These are phyloP conservation scores for Thoreauomyces humboldtii DNA, from an alignment of 192 early-diverging fungal species.

Conservation along the genomic window DNA sequence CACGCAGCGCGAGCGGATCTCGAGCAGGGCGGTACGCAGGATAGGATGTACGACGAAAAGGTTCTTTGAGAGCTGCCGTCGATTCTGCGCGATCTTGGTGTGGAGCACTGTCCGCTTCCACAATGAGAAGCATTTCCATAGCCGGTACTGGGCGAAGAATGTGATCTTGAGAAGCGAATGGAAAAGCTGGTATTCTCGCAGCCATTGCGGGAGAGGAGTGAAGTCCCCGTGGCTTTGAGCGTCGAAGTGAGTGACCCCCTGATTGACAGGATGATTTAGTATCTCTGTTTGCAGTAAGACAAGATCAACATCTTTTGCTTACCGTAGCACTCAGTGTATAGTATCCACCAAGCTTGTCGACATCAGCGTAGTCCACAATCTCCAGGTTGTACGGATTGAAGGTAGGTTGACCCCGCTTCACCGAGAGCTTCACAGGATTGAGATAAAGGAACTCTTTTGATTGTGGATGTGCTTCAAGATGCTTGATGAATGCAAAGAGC, in stretches of 20 bases:
- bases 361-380: slow-evolving; percentile 44
- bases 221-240: slow-evolving; percentile 49
- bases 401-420: slow-evolving; percentile 30
- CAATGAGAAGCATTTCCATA: slow-evolving; percentile 58
- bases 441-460: slow-evolving; percentile 52
- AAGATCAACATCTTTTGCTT: slow-evolving; percentile 7
- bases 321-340: slow-evolving; percentile 50
- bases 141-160: slow-evolving; percentile 55
- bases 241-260: slow-evolving; percentile 57
- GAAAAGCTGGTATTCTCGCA: slow-evolving; percentile 52
- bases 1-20: slow-evolving; percentile 34
- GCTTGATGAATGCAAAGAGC: slow-evolving; percentile 45
- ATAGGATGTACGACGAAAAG: slow-evolving; percentile 52
- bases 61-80: slow-evolving; percentile 34
- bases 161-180: slow-evolving; percentile 50
- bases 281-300: background rate
- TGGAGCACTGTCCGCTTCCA: slow-evolving; percentile 51
- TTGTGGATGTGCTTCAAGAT: slow-evolving; percentile 31
- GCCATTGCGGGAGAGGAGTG: slow-evolving; percentile 53
- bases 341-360: slow-evolving; percentile 42
- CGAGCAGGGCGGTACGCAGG: slow-evolving; percentile 39
- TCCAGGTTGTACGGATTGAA: slow-evolving; percentile 58
- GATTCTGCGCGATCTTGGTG: slow-evolving; percentile 43
- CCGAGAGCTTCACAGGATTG: slow-evolving; percentile 28
- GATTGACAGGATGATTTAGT: background rate